Evolutionary conservation across 495 filamentous ascomycete species (phyloP).

Genomic region (Pyrenula aspistea): DNA sequence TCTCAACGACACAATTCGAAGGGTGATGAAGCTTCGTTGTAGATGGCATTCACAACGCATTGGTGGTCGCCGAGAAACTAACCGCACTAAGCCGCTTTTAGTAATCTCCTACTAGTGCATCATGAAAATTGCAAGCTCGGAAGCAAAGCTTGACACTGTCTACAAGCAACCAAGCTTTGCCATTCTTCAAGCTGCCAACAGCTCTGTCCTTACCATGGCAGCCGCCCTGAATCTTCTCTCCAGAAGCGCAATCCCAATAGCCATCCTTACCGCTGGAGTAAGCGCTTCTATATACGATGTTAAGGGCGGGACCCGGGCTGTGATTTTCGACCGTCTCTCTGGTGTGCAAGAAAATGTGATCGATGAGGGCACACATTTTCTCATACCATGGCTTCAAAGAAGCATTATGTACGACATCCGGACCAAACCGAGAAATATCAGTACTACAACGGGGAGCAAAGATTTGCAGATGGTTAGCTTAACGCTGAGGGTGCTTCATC

Average conservation of each 20-base stretch:
- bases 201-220: conserved; percentile 40
- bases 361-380: conserved; percentile 95
- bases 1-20: neutral
- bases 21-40: neutral
- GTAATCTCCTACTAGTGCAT: neutral
- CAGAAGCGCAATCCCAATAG: conserved; percentile 51
- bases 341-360: conserved; percentile 88
- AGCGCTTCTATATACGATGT: conserved; percentile 91
- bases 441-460: conserved; percentile 97
- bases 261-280: conserved; percentile 46
- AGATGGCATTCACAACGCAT: too few relatives aligned
- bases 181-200: conserved; percentile 10
- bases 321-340: conserved; percentile 92
- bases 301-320: conserved; percentile 81
- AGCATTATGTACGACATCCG: conserved; percentile 96
- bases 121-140: too few relatives aligned
- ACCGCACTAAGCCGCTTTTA: neutral
- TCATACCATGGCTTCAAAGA: conserved; percentile 91
- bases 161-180: conserved; percentile 16
- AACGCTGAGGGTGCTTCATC: conserved; percentile 88
- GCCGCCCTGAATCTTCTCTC: conserved; percentile 8
- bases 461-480: conserved; percentile 99
- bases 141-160: too few relatives aligned
- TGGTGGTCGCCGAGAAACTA: neutral
- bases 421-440: conserved; percentile 92